phyloP scores from a whole-genome alignment of 1,139 yeast genomes.

The Protomyces lactucae-debilis region DNA sequence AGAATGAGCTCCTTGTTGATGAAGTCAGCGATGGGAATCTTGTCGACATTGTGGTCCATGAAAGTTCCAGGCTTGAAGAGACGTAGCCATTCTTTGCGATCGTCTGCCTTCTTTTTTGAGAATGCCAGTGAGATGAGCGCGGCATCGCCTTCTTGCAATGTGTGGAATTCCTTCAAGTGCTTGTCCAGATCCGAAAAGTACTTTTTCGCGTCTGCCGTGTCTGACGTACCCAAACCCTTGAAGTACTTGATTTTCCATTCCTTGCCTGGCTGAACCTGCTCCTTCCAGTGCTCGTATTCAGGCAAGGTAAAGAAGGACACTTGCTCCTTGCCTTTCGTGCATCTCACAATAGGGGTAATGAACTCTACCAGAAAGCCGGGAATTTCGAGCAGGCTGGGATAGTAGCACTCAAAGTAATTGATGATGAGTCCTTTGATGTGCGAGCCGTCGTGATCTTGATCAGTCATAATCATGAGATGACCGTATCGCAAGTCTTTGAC shows the following conservation, averaged over 20 bases:
- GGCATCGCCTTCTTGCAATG: conserved; percentile 73
- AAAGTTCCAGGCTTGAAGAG: conserved; percentile 87
- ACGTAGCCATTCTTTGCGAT: conserved; percentile 94
- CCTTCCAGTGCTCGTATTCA: conserved; percentile 92
- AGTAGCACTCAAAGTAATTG: conserved; percentile 86
- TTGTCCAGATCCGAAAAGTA: conserved; percentile 81
- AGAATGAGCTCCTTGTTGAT: conserved; percentile 91
- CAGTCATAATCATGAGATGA: conserved; percentile 98
- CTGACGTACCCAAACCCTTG: conserved; percentile 97
- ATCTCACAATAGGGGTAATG: conserved; percentile 94
- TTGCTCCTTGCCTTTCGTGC: conserved; percentile 58
- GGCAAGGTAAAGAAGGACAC: conserved; percentile 92
- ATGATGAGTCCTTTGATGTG: conserved; percentile 95
- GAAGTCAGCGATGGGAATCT: conserved; percentile 87
- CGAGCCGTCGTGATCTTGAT: conserved; percentile 99
- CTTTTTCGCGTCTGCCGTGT: conserved; percentile 73
- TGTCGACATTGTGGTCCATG: conserved; percentile 69
- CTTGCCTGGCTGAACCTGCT: conserved; percentile 64
- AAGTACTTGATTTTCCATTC: conserved; percentile 94
- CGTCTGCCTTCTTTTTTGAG: conserved; percentile 93
- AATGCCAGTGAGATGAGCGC: conserved; percentile 87
- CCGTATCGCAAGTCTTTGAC: conserved; percentile 82
- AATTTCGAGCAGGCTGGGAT: conserved; percentile 84
- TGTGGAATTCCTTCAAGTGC: conserved; percentile 81
- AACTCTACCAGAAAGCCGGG: conserved; percentile 93